Evolutionary conservation across 2,329 filamentous ascomycete species (phyloP).

Genomic region (Thermothelomyces thermophilus): DNA sequence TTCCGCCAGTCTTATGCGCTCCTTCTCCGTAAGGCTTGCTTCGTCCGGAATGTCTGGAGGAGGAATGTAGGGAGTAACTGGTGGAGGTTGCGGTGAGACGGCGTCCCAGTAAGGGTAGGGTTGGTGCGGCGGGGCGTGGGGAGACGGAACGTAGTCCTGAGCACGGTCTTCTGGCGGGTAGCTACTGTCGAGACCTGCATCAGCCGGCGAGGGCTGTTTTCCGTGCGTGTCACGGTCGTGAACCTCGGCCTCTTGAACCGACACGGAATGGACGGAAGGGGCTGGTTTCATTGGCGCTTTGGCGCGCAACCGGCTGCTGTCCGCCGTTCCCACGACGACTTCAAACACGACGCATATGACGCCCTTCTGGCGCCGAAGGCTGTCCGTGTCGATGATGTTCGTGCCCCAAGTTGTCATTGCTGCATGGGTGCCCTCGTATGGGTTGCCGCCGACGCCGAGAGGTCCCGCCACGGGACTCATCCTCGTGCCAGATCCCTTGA

Average conservation of each 20-base stretch:
- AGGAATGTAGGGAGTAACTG: conserved; percentile 44
- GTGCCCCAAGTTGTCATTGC: conserved; percentile 51
- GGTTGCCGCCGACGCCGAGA: conserved; percentile 23
- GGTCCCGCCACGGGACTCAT: conserved; percentile 27
- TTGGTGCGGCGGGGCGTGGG: conserved; percentile 5
- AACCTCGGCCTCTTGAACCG: conserved; percentile 20
- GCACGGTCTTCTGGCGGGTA: conserved; percentile 18
- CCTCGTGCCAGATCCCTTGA: conserved; percentile 42
- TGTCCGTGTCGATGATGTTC: conserved; percentile 80
- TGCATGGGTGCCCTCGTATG: conserved; percentile 36
- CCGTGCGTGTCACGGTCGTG: conserved; percentile 17
- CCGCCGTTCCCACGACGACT: conserved; percentile 76
- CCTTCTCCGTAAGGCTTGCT: conserved; percentile 69
- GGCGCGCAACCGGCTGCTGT: conserved; percentile 56
- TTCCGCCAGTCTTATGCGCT: conserved; percentile 70
- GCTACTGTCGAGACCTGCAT: conserved; percentile 18
- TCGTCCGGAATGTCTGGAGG: conserved; percentile 56
- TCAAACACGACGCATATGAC: conserved; percentile 86
- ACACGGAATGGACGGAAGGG: conserved; percentile 22
- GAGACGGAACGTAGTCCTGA: conserved; percentile 22
- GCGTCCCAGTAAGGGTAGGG: conserved; percentile 32
- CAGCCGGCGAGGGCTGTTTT: conserved; percentile 19
- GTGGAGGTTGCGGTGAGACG: conserved; percentile 26
- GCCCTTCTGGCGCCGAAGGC: conserved; percentile 79
- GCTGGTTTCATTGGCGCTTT: conserved; percentile 21